Base-by-base conservation (phyloP, 2,329 filamentous ascomycete species). In the Fusarium nanum region DNA sequence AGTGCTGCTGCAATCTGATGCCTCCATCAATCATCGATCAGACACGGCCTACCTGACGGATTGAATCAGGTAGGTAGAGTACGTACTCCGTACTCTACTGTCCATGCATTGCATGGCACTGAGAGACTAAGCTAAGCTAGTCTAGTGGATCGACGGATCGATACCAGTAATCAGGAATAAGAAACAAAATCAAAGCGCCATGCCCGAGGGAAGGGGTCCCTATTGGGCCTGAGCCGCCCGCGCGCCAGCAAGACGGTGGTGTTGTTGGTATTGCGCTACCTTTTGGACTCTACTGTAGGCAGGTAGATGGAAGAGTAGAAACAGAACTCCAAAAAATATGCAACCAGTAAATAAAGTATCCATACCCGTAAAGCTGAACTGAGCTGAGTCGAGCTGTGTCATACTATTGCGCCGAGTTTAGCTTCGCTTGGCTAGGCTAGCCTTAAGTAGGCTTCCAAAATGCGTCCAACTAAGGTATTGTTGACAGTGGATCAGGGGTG, bases 111-210 rank as follows among this genome's bases (percentile, higher is more conserved):
- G 18, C 56, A 20, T 34, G 30, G 48, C 32, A 37, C 9, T 37
- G 48, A 32, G 22, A 30, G 46, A n/a, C 28, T 16, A 50, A n/a
- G 49, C 49, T 41, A 50, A 41, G 20, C 42, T 42, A 53, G 52
- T 60, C 28, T 47, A 47, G 53, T 47, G 53, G 53, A 56, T 56
- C 49, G 32, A 48, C 53, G 22, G 53, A 56, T 42, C 61, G 49
- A 52, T 52, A 52, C 49, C 53, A 64, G 54, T 54, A 65, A 53
- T 60, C 49, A 68, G 55, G 60, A 69, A 52, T 55, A 68, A 65
- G 65, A 48, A 64, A 68, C 50, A 56, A 56, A 69, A 68, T 60
- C 60, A 60, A 68, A 61, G 55, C 65, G 65, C 66, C 66, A 61
- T 69, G 54, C 55, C 66, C 54, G 60, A 50, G 27, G 60, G 54